Evolutionary conservation across 768 basidiomycete genomes (phyloP), one percentile per base, ranked within the genome.

Genomic region (Dioszegia hungarica): DNA sequence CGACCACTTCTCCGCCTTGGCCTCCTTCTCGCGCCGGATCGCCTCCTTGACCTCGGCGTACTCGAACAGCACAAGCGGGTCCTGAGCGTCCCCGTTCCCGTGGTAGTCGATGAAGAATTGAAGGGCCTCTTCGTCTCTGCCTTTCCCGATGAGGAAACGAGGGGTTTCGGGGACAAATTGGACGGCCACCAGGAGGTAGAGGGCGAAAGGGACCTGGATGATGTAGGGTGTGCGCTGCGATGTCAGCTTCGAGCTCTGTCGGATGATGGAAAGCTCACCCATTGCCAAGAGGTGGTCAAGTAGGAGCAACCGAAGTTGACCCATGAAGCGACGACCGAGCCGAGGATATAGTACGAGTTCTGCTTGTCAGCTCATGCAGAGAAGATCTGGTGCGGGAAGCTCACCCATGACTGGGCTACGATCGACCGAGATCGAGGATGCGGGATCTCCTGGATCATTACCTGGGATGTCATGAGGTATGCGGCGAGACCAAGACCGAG

Each of bases 91-190:
- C 22, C 77, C 77, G 40, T 75, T 73, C 8, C 75, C 77, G 61
- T 77, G 77, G 58, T 75, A 77, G 20, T 67, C 59, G 56, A 75
- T 70, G 39, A 77, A 60, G 59, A 76, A 76, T 0, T 60, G 55
- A 28, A 75, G 63, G 0, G 75, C 75, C 51, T 75, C 75, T 33
- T 74, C 62, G 38, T 75, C 69, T 24, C 70, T 54, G 14, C 74
- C 72, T 43, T 74, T 63, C 20, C 64, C 65, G 41, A 74, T 62
- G 31, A 77, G 60, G 62, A 70, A 77, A n/a, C 77, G 62, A 9
- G 77, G 77, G 4, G 75, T 75, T 49, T 77, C 77, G 22, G 77
- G 77, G 0, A 76, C 73, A 62, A 77, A 76, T 62, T 75, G 72
- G 17, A 75, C 74, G 25, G 70, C 75, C 50, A 76, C 64, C 34